Conservation (phyloP, 139 green algal genomes). For the Deuterostichococcus epilithicus region DNA sequence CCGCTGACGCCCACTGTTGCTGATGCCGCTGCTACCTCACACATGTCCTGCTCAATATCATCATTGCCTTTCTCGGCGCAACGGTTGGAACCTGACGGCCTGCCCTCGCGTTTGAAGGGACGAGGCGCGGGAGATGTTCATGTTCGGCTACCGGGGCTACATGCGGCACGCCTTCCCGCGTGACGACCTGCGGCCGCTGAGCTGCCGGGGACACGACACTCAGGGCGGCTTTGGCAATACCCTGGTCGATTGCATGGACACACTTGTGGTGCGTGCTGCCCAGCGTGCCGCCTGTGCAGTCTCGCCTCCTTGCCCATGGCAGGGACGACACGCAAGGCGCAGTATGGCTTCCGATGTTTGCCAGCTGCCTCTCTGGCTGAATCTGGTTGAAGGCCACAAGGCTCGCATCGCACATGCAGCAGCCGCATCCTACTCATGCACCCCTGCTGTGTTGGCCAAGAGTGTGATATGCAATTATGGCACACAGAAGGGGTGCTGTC, state of each 20-base stretch:
- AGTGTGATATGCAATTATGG: no score
- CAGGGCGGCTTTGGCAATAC: conserved; percentile 82
- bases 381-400: not conserved
- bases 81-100: no score
- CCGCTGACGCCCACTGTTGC: no score
- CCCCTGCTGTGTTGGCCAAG: not conserved
- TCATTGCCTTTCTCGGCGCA: no score
- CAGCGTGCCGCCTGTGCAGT: no score
- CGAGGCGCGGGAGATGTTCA: conserved; percentile 67
- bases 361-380: no score
- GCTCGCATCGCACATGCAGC: no score
- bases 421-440: no score
- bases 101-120: conserved; percentile 28
- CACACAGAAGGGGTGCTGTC: not conserved
- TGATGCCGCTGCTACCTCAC: no score
- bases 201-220: conserved; percentile 66
- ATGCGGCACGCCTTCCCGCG: conserved; percentile 72
- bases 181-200: conserved; percentile 80
- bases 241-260: conserved; percentile 79
- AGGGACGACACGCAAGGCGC: not conserved
- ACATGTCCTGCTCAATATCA: no score
- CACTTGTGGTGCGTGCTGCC: conserved; percentile 60
- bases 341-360: no score
- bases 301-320: no score
- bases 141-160: conserved; percentile 60